Base-by-base conservation (phyloP, 2,329 filamentous ascomycete species). In the Penicillium sp. region DNA sequence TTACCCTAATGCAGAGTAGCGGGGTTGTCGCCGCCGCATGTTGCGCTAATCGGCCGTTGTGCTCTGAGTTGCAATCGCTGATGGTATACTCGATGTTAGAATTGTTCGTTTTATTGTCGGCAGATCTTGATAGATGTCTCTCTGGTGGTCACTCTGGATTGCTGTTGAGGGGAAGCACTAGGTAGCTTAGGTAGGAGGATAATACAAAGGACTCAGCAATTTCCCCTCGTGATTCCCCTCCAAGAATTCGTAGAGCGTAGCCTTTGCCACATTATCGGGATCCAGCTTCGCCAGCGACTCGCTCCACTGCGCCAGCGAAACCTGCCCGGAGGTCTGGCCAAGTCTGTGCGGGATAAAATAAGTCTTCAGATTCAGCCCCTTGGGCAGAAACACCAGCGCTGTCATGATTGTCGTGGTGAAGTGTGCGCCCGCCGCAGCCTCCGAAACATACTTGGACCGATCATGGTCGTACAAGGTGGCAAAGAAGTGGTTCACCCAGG, bases 261-360 rank as follows among this genome's bases (percentile, higher is more conserved):
- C 52, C 15, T 38, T 26, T 26, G 26, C 26, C 3, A 6, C 56
- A 13, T 2, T 38, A 13, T 38, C 31, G 5, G 31, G 31, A 38
- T 38, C 31, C 31, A 38, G 31, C 31, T 38, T 2, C 5, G 8
- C 13, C 1, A 38, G 13, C 31, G 31, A 38, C 31, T 38, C 31
- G 9, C 13, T 6, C 31, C 31, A 38, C 9, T 38, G 38, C 31
- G 35, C 5, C 30, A 49, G 5, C 2, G 46, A 30, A 5, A 49
- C 7, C 30, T 35, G 29, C 13, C 31, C 31, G 3, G 8, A 9
- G 30, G 11, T 50, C 9, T 49, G 29, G 19, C 19, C 31, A 2
- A 50, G n/a, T n/a, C 31, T 41, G 11, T 46, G 46, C 7, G 55
- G 55, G 29, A 38, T 17, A 13, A 50, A 49, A 21, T 57, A 57